Base-by-base conservation (phyloP, 768 basidiomycete species). In the Rhodotorula diobovata region DNA sequence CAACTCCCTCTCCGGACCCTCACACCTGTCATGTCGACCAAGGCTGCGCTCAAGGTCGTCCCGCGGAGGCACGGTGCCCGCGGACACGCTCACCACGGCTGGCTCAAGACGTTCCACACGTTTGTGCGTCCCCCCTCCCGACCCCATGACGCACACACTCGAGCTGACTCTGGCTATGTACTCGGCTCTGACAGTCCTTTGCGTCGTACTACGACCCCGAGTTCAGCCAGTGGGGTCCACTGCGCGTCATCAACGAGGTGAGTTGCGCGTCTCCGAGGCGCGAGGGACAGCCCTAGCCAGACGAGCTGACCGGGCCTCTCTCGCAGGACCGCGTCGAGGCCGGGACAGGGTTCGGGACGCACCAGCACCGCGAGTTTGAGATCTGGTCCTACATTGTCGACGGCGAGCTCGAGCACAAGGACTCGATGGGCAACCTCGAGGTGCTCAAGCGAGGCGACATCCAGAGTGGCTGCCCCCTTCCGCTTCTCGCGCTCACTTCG, bases 361-460 rank as follows among this genome's bases (percentile, higher is more conserved):
- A 78, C 67, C 37, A 41, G n/a, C 76, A 76, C 56, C 45, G 64
- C 37, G 89, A 90, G 79, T 91, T 90, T 74, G 93, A 96, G 77
- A 97, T 96, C 71, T 96, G 93, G 82, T 89, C 88, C 2, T 95
- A 96, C 78, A 83, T 94, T 66, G 86, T 95, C 50, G 80, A 82
- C 30, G 92, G 91, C 9, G 84, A 88, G 76, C 84, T 93, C 43
- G 88, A 91, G 79, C 91, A 93, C 82, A 85, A 89, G 80, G 95
- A 97, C 81, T 90, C 88, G 11, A 90, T 96, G 89, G 88, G 89
- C 50, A 95, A 95, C 81, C 85, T 85, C 64, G 95, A 98, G 80
- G 84, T 93, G 68, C 86, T 97, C 78, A 87, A 88, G 79, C 87
- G 92, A 25, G 95, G 95, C 1, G 89, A 92, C 76, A 76, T 97